A percentile compares a stretch with the other conserved stretches of the same genome.
Conservation (phyloP, 768 basidiomycete species). For the Amanita polypyramis region DNA sequence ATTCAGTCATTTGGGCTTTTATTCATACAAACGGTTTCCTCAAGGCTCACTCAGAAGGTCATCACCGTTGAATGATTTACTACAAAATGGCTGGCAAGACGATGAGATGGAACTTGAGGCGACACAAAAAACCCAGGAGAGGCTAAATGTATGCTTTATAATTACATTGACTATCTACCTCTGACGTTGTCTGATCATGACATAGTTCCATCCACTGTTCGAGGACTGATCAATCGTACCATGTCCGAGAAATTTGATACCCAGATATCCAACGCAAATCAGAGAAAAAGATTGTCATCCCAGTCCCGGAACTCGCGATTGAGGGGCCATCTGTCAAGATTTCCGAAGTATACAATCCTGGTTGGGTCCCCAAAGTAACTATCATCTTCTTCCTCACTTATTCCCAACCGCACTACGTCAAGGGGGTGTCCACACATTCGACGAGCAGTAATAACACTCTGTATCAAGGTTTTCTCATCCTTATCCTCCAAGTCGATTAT, state of each 20-base stretch:
- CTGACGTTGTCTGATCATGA: conserved; percentile 19
- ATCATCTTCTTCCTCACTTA: conserved; percentile 13
- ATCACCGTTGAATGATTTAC: background rate
- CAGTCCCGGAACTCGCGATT: conserved; percentile 17
- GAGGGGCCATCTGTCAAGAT: conserved; percentile 22
- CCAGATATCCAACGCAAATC: background rate
- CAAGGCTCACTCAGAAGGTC: too few species aligned
- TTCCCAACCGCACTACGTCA: conserved; percentile 19
- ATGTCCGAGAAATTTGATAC: background rate
- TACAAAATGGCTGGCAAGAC: background rate
- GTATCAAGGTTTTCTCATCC: conserved; percentile 17
- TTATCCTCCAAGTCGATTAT: conserved; percentile 14
- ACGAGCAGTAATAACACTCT: conserved; percentile 17
- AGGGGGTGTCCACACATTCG: conserved; percentile 18
- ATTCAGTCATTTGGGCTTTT: too few species aligned
- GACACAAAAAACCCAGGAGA: conserved; percentile 22
- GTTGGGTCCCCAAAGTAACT: conserved; percentile 12
- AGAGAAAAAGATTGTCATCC: conserved; percentile 21
- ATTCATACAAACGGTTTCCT: background rate
- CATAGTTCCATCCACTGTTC: conserved; percentile 37
- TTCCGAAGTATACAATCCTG: conserved; percentile 16
- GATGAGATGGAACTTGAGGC: conserved; percentile 5
- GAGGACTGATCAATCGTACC: conserved; percentile 26
- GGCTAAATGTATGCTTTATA: background rate
- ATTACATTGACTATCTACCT: background rate